Conservation (phyloP, 2,329 filamentous ascomycete genomes). For the Fusarium tricinctum region DNA sequence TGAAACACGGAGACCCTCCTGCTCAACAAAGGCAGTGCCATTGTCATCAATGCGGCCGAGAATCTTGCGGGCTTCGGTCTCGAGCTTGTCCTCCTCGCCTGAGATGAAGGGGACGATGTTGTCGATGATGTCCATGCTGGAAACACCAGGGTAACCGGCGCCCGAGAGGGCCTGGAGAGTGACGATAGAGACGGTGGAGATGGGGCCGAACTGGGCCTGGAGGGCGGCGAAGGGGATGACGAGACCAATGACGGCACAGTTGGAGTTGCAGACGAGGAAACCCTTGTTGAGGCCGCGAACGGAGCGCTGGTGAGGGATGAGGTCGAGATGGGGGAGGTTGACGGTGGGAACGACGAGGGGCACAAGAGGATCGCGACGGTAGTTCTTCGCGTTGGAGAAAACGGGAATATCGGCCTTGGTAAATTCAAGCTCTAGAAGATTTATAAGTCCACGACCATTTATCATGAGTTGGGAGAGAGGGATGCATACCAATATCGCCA, state of each 20-base stretch:
- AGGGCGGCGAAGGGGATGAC: constrained; percentile 95
- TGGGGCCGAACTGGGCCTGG: constrained; percentile 86
- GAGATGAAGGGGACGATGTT: constrained; percentile 95
- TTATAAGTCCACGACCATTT: constrained; percentile 14
- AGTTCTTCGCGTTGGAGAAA: constrained; percentile 99
- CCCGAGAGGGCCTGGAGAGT: constrained; percentile 96
- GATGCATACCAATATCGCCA: constrained; percentile 82
- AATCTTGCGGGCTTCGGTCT: constrained; percentile 96
- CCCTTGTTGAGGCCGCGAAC: constrained; percentile 82
- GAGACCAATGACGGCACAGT: constrained; percentile 96
- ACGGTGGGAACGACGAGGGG: constrained; percentile 96
- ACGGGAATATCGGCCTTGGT: constrained; percentile 88
- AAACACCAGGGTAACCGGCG: constrained; percentile 90
- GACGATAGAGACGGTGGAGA: constrained; percentile 82
- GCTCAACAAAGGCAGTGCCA: constrained; percentile 81
- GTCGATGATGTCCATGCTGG: constrained; percentile 95
- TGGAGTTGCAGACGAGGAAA: constrained; percentile 97
- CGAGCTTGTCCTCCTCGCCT: constrained; percentile 96
- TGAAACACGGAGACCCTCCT: constrained; percentile 79
- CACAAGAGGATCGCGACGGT: constrained; percentile 89
- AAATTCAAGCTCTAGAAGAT: constrained; percentile 83
- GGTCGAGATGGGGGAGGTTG: constrained; percentile 87
- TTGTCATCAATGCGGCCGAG: constrained; percentile 80
- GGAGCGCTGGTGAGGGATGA: constrained; percentile 89
- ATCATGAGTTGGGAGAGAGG: constrained; percentile 1